These are phyloP conservation scores for Alternaria infectoria DNA, from an alignment of 2,329 filamentous ascomycete species.

Conservation along the genomic window DNA sequence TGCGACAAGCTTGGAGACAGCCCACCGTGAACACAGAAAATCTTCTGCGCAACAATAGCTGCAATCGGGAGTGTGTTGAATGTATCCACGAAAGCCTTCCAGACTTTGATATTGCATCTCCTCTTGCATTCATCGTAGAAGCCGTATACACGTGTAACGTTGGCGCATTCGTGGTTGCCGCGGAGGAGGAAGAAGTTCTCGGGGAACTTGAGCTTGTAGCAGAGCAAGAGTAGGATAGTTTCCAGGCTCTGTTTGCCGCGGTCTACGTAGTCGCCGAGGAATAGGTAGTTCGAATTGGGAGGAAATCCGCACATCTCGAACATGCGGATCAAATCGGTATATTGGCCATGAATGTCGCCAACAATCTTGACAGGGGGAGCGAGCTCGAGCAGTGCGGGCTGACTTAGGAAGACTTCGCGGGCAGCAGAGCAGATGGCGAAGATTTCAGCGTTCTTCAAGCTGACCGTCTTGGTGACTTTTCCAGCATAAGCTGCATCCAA, in stretches of 20 bases:
- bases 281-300: constrained; percentile 88
- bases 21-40: constrained; percentile 96
- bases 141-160: constrained; percentile 92
- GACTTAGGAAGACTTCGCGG: constrained; percentile 86
- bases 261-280: constrained; percentile 95
- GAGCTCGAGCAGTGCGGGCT: constrained; percentile 89
- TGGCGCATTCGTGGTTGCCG: constrained; percentile 96
- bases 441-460: constrained; percentile 97
- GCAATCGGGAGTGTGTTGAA: constrained; percentile 97
- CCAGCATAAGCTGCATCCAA: constrained; percentile 94
- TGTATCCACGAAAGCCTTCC: constrained; percentile 97
- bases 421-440: constrained; percentile 89
- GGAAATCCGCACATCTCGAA: constrained; percentile 99
- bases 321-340: constrained; percentile 93
- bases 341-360: constrained; percentile 95
- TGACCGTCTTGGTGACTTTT: constrained; percentile 97
- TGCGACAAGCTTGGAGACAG: constrained; percentile 89
- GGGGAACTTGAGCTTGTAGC: constrained; percentile 96
- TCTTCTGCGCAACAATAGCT: constrained; percentile 95
- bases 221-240: constrained; percentile 88
- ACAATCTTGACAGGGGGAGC: constrained; percentile 97
- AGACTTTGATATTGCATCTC: constrained; percentile 93
- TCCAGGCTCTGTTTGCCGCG: constrained; percentile 95
- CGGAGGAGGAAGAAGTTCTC: constrained; percentile 96
- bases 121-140: constrained; percentile 99